Conservation (phyloP, 2,329 filamentous ascomycete species). For the Fusarium lateritium region DNA sequence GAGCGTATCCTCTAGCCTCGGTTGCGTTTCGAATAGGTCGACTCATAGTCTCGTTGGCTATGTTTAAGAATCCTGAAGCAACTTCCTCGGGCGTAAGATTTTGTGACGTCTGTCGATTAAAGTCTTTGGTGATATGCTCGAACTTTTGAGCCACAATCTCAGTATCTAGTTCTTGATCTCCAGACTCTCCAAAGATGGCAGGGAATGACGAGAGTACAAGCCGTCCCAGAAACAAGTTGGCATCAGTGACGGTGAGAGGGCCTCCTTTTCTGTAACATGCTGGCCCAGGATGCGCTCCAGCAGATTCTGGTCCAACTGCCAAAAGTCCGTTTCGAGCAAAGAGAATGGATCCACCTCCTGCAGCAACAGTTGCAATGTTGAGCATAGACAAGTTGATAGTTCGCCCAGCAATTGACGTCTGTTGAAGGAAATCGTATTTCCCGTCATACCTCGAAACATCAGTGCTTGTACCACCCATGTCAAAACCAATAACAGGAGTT, state of each 20-base stretch:
- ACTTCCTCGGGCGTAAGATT: constrained; percentile 54
- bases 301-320: constrained; percentile 79
- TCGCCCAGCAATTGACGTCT: constrained; percentile 78
- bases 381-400: constrained; percentile 80
- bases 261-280: constrained; percentile 80
- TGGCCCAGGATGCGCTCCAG: constrained; percentile 78
- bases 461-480: constrained; percentile 76
- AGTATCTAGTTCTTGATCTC: constrained; percentile 66
- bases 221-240: constrained; percentile 77
- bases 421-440: constrained; percentile 79
- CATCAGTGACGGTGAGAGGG: constrained; percentile 80
- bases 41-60: constrained; percentile 84
- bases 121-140: constrained; percentile 55
- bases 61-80: constrained; percentile 80
- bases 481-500: constrained; percentile 64
- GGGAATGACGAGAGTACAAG: constrained; percentile 73
- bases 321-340: constrained; percentile 80
- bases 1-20: constrained; percentile 66
- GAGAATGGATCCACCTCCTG: constrained; percentile 65
- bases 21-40: constrained; percentile 80
- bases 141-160: constrained; percentile 58
- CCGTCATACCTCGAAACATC: constrained; percentile 80
- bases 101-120: constrained; percentile 57
- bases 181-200: constrained; percentile 78
- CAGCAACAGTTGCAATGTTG: constrained; percentile 79